Percentiles rank a stretch among this genome's conserved stretches.
These are phyloP conservation scores for Amoeboradix gromovi DNA, from an alignment of 371 early-diverging fungal genomes.

Conservation along the genomic window DNA sequence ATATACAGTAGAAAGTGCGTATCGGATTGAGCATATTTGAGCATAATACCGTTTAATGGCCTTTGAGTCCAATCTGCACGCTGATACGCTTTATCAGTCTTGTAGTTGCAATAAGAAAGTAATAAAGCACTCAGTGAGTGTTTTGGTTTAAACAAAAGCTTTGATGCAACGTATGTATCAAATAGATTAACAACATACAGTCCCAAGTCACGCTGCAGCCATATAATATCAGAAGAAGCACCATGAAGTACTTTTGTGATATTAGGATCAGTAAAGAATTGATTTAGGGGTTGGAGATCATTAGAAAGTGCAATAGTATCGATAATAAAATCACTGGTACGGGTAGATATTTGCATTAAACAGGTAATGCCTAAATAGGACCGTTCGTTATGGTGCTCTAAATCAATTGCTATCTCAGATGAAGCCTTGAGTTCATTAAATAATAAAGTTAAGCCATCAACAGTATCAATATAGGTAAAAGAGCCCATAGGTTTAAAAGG, in stretches of 20 bases:
- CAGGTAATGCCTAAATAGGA: constrained; percentile 79
- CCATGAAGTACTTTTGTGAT: constrained; percentile 84
- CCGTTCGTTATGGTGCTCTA: constrained; percentile 72
- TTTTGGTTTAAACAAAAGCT: constrained; percentile 29
- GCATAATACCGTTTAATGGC: constrained; percentile 66
- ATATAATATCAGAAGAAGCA: constrained; percentile 72
- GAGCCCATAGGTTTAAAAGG: constrained; percentile 24
- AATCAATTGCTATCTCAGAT: constrained; percentile 61
- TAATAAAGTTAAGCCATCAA: constrained; percentile 28
- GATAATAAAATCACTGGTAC: constrained; percentile 58
- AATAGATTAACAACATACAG: constrained; percentile 76
- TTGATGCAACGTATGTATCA: constrained; percentile 79
- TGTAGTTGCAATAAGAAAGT: constrained; percentile 36
- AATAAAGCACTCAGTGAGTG: constrained; percentile 58
- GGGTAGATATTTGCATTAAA: constrained; percentile 68
- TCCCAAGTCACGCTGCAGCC: constrained; percentile 91
- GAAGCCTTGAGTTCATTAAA: constrained; percentile 22
- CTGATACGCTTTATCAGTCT: constrained; percentile 73
- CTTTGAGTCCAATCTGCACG: constrained; percentile 87
- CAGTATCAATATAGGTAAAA: constrained; percentile 37
- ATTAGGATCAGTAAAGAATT: constrained; percentile 48
- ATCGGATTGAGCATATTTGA: constrained; percentile 67
- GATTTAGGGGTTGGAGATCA: constrained; percentile 41
- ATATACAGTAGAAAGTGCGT: constrained; percentile 82
- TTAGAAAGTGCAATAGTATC: constrained; percentile 61